phyloP scores from a whole-genome alignment of 2,329 filamentous ascomycete genomes.

The Rhinocladiella mackenziei region DNA sequence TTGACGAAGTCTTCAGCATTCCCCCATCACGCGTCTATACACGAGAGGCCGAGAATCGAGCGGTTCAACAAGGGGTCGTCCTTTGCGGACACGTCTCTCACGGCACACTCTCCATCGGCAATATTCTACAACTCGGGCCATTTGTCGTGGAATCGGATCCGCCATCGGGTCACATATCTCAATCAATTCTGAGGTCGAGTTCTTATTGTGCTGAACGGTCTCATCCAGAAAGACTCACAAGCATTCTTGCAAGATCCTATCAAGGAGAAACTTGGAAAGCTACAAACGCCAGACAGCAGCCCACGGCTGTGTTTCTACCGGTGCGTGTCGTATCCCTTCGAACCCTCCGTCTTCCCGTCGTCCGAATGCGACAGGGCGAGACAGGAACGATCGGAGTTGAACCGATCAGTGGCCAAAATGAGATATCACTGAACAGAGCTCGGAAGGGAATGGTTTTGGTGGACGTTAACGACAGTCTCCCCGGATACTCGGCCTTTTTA shows the following conservation, averaged over 20 bases:
- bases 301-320: slow-evolving; percentile 32
- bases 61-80: slow-evolving; percentile 60
- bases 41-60: slow-evolving; percentile 33
- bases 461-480: neutral
- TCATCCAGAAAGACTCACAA: neutral
- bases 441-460: slow-evolving; percentile 30
- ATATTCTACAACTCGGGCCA: slow-evolving; percentile 74
- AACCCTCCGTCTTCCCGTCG: slow-evolving; percentile 79
- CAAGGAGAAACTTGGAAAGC: slow-evolving; percentile 7
- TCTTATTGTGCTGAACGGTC: slow-evolving; percentile 13
- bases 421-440: slow-evolving; percentile 18
- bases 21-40: slow-evolving; percentile 58
- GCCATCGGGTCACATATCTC: neutral
- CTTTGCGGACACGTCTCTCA: slow-evolving; percentile 81
- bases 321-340: slow-evolving; percentile 81
- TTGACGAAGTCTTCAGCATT: slow-evolving; percentile 84
- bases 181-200: slow-evolving; percentile 12
- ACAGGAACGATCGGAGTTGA: slow-evolving; percentile 75
- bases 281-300: neutral
- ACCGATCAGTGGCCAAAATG: neutral
- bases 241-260: slow-evolving; percentile 15
- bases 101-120: slow-evolving; percentile 71
- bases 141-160: slow-evolving; percentile 46
- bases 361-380: slow-evolving; percentile 70
- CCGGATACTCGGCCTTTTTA: slow-evolving; percentile 22